Evolutionary conservation across 306 rosid genomes (phyloP).

Genomic region (Dalbergia oliveri): DNA sequence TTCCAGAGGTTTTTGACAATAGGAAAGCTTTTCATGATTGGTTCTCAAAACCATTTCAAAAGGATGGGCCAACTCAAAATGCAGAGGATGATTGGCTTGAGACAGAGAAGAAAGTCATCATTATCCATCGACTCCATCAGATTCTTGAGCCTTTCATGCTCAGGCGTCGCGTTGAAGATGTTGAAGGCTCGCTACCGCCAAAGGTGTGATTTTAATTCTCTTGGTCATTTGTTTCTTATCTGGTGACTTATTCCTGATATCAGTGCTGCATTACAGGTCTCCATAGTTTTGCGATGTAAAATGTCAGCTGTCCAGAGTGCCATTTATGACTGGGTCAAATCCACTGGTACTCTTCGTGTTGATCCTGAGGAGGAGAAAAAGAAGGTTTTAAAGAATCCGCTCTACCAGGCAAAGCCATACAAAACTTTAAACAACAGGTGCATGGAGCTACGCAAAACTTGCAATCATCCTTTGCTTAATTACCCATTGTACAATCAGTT

Average conservation of each 20-base stretch:
- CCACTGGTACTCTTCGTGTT: slow-evolving; percentile 95
- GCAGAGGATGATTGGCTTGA: slow-evolving; percentile 99
- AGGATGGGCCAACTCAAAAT: slow-evolving; percentile 77
- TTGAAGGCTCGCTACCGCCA: slow-evolving; percentile 96
- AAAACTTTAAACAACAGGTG: slow-evolving; percentile 93
- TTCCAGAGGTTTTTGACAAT: slow-evolving; percentile 98
- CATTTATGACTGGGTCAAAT: slow-evolving; percentile 93
- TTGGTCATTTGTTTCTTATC: slow-evolving; percentile 8
- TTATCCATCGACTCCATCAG: slow-evolving; percentile 98
- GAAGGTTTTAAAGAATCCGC: slow-evolving; percentile 76
- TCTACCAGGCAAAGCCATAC: slow-evolving; percentile 78
- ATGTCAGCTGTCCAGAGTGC: slow-evolving; percentile 98
- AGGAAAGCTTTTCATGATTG: slow-evolving; percentile 97
- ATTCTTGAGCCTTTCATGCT: slow-evolving; percentile 99
- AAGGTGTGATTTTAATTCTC: slow-evolving; percentile 68
- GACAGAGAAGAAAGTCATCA: slow-evolving; percentile 96
- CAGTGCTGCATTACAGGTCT: slow-evolving; percentile 72
- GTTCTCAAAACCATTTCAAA: slow-evolving; percentile 98
- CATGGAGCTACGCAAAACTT: slow-evolving; percentile 97
- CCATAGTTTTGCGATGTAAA: slow-evolving; percentile 82
- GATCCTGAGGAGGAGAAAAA: slow-evolving; percentile 89
- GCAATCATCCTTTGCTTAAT: slow-evolving; percentile 95
- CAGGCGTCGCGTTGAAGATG: slow-evolving; percentile 98
- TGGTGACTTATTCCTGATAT: slow-evolving; percentile 44
- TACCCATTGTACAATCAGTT: slow-evolving; percentile 75